Evolutionary conservation across 1,139 yeast species (phyloP).

Genomic region (Scheffersomyces stambukii): DNA sequence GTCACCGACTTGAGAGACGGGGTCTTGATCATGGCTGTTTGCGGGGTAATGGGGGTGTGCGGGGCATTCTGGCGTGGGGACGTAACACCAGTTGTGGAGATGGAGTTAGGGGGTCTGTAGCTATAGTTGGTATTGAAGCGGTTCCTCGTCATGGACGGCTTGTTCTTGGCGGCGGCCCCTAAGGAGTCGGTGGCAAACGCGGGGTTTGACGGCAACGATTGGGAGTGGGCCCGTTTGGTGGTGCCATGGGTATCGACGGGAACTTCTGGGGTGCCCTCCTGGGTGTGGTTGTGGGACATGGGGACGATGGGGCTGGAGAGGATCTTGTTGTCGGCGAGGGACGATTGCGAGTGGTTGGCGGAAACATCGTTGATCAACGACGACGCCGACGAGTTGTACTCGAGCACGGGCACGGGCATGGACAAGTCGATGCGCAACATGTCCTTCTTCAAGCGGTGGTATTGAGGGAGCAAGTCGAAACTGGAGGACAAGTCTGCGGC

Average conservation of each 20-base stretch:
- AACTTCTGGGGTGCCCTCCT: too few relatives aligned
- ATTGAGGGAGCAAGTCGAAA: conserved; percentile 36
- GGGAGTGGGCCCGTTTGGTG: conserved; percentile 27
- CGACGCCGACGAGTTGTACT: neutral
- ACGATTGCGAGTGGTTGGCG: conserved; percentile 10
- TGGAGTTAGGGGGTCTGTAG: conserved; percentile 1
- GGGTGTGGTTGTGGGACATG: conserved; percentile 16
- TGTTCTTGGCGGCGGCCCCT: too few relatives aligned
- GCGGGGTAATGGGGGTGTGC: conserved; percentile 17
- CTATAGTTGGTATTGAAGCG: conserved; percentile 20
- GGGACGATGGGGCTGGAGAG: conserved; percentile 35
- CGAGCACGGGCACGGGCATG: neutral
- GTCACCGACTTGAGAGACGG: conserved; percentile 38
- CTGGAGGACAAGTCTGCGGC: conserved; percentile 59
- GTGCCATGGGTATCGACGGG: neutral
- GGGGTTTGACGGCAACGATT: conserved; percentile 29
- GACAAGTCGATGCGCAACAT: too few relatives aligned
- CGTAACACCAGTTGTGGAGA: conserved; percentile 1
- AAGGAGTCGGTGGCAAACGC: too few relatives aligned
- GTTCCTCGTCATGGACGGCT: conserved; percentile 12
- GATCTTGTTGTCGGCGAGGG: conserved; percentile 22
- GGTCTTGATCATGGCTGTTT: conserved; percentile 15
- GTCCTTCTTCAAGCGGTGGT: conserved; percentile 18
- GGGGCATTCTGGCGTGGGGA: conserved; percentile 10
- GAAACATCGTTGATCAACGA: conserved; percentile 1